Evolutionary conservation across 768 basidiomycete species (phyloP).

Genomic region (Termitomyces sp.): DNA sequence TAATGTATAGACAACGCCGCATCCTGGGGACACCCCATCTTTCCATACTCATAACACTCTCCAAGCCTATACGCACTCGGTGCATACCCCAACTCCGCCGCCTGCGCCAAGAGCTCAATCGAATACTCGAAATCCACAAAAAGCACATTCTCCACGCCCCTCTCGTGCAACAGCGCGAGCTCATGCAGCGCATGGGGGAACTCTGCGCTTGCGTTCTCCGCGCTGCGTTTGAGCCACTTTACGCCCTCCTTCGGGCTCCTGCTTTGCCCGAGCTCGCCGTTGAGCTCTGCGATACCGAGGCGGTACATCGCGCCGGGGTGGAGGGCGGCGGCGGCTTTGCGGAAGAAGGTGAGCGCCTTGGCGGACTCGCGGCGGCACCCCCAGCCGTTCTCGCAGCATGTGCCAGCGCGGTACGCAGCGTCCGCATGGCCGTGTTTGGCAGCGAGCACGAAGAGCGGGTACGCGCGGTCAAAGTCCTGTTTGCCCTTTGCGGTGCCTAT

Average conservation of each 20-base stretch:
- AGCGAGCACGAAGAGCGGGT: slow-evolving; percentile 92
- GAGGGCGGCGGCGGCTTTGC: slow-evolving; percentile 86
- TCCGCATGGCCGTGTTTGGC: slow-evolving; percentile 98
- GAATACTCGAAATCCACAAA: slow-evolving; percentile 97
- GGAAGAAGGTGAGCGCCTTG: slow-evolving; percentile 90
- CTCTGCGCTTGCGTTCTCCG: slow-evolving; percentile 90
- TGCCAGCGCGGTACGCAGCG: slow-evolving; percentile 92
- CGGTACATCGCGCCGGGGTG: slow-evolving; percentile 98
- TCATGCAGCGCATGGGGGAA: slow-evolving; percentile 97
- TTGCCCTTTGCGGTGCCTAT: slow-evolving; percentile 86
- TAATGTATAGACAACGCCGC: slow-evolving; percentile 97
- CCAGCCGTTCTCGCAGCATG: slow-evolving; percentile 99
- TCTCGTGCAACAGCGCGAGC: slow-evolving; percentile 88
- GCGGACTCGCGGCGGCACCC: slow-evolving; percentile 90
- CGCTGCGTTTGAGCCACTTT: slow-evolving; percentile 97
- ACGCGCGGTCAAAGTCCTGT: slow-evolving; percentile 97
- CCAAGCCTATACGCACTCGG: slow-evolving; percentile 94
- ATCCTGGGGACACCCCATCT: slow-evolving; percentile 97
- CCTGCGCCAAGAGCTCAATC: slow-evolving; percentile 90
- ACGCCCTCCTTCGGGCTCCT: slow-evolving; percentile 94
- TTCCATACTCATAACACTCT: slow-evolving; percentile 99
- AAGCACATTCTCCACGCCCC: slow-evolving; percentile 97
- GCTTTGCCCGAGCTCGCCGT: slow-evolving; percentile 86
- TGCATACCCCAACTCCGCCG: slow-evolving; percentile 93
- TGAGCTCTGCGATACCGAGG: slow-evolving; percentile 92